Evolutionary conservation across 768 basidiomycete genomes (phyloP).

Genomic region (Lactifluus hygrophoroides): DNA sequence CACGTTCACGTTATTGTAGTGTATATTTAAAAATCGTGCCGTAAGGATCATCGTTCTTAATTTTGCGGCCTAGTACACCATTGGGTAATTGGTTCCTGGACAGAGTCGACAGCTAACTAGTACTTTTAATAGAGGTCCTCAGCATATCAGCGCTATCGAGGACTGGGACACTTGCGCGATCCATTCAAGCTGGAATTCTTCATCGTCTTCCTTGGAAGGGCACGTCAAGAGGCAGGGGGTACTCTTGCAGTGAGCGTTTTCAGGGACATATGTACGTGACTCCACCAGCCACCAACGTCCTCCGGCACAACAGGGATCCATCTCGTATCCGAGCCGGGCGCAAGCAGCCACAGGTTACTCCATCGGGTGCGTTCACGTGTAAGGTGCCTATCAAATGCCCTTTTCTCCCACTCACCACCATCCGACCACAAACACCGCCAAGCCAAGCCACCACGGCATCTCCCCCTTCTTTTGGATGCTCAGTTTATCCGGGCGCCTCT

Average conservation of each 20-base stretch:
- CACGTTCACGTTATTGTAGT: neutral
- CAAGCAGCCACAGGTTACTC: too few relatives aligned
- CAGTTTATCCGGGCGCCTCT: slow-evolving; percentile 20
- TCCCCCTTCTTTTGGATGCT: neutral
- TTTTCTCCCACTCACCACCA: too few relatives aligned
- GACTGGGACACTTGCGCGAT: too few relatives aligned
- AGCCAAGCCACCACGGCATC: neutral
- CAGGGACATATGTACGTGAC: neutral
- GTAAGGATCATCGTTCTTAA: neutral
- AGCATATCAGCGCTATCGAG: too few relatives aligned
- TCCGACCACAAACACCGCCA: too few relatives aligned
- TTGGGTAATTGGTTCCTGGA: neutral
- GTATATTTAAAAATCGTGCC: neutral
- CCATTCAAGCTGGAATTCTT: too few relatives aligned
- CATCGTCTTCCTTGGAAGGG: too few relatives aligned
- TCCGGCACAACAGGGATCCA: neutral
- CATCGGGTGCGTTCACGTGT: too few relatives aligned
- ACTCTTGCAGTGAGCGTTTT: neutral
- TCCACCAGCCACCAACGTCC: neutral
- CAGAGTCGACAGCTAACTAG: too few relatives aligned
- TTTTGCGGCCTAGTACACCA: neutral
- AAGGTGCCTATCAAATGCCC: too few relatives aligned
- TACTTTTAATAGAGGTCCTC: too few relatives aligned
- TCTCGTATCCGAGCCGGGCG: too few relatives aligned
- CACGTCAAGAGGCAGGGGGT: neutral